Base-by-base conservation (phyloP, 2,329 filamentous ascomycete genomes). In the Penicillium freii region DNA sequence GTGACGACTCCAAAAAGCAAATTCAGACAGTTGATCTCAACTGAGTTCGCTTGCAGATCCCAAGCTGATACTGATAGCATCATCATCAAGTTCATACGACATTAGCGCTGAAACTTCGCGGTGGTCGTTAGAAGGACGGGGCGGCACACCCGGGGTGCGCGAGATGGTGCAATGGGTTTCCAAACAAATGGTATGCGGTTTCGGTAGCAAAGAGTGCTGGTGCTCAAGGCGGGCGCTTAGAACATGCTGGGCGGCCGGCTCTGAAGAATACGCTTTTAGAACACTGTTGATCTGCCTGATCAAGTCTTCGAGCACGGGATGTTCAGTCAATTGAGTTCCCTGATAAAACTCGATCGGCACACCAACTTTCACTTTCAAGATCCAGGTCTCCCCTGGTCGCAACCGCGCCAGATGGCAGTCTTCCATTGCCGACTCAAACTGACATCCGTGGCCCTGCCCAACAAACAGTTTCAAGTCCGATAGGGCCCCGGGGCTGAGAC, bases 371-470 rank as follows among this genome's bases (percentile, higher is more conserved):
- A 71, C 54, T 8, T 68, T 59, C 17, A 69, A 29, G 9, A 54
- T 63, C 73, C 72, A 75, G 1, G 60, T 69, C 51, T 73, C 72
- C 4, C 71, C 71, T 31, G 69, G 69, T 5, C 70, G 66, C 42
- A 74, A 62, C 4, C 46, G 61, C 4, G 45, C 51, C 31, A 67
- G 54, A 19, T 58, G 60, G 19, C 51, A 62, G 25, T 62, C 55
- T 13, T 65, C 66, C 9, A 63, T 56, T 34, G 64, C 40, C 11
- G 69, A 63, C 13, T 66, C 52, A 21, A 72, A 62, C 31, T 57
- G 43, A 17, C 65, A 71, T 25, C 62, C 65, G n/a, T 62, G 29
- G 13, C 60, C 64, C 29, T 68, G 54, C 8, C 19, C 45, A 7
- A 74, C 49, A 17, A 57, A 55, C 36, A 74, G 40, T 23, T 61